Evolutionary conservation across 805 yeast species (phyloP).

Genomic region (Saturnispora gosingensis): DNA sequence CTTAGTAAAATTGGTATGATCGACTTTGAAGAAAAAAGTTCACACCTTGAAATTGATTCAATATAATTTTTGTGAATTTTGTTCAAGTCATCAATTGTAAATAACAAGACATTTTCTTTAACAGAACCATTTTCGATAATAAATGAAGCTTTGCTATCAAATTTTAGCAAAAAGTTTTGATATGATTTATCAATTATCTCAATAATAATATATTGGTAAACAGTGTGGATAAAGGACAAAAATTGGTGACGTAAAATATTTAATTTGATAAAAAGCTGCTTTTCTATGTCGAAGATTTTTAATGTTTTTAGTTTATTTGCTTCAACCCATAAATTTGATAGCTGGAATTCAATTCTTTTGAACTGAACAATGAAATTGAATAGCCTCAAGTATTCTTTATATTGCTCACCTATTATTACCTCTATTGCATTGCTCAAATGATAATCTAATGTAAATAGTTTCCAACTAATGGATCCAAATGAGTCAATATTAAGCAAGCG

Average conservation of each 20-base stretch:
- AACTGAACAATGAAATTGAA: slow-evolving; percentile 83
- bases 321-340: slow-evolving; percentile 40
- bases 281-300: slow-evolving; percentile 9
- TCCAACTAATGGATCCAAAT: slow-evolving; percentile 74
- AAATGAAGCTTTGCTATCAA: slow-evolving; percentile 11
- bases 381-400: slow-evolving; percentile 60
- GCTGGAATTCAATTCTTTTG: slow-evolving; percentile 47
- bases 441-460: slow-evolving; percentile 82
- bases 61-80: slow-evolving; percentile 28
- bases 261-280: slow-evolving; percentile 18
- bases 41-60: slow-evolving; percentile 25
- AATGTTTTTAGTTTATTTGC: slow-evolving; percentile 26
- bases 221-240: slow-evolving; percentile 32
- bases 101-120: slow-evolving; percentile 17
- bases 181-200: slow-evolving; percentile 38
- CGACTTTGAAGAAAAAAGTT: slow-evolving; percentile 24
- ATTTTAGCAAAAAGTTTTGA: slow-evolving; percentile 19
- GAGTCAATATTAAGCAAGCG: slow-evolving; percentile 62
- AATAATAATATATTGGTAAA: slow-evolving; percentile 34
- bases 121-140: slow-evolving; percentile 8
- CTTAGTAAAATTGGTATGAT: slow-evolving; percentile 5
- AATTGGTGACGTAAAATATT: slow-evolving; percentile 32
- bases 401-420: slow-evolving; percentile 42
- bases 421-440: slow-evolving; percentile 42
- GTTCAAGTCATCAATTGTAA: slow-evolving; percentile 43